Base-by-base conservation (phyloP, 495 filamentous ascomycete genomes). In the Trichoderma orchidacearum region DNA sequence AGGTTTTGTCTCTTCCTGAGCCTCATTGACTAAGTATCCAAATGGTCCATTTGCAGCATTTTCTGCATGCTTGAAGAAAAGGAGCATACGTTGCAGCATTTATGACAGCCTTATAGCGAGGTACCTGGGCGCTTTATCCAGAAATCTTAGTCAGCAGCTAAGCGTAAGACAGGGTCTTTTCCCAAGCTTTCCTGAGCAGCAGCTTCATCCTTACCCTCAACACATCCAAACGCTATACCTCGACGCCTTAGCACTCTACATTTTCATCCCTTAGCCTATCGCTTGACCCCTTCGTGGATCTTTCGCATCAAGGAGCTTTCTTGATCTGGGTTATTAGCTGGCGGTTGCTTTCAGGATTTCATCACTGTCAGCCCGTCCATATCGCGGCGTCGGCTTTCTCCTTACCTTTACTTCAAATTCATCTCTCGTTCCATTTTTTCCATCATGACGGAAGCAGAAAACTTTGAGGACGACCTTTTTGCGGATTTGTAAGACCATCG, bases 381-480 rank as follows among this genome's bases (percentile, higher is more conserved):
- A 13, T 48, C 41, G 41, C 41, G 41, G 21, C n/a, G 21, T 48
- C 41, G 1, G 41, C 27, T 25, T n/a, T 48, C 41, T 7, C 41
- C 41, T 48, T n/a, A 48, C 41, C 7, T 12, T 23, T 25, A 23
- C 15, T 6, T 13, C 21, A 3, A 48, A 27, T 27, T 27, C 21
- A 48, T 23, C 41, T 27, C 18, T n/a, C 11, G 9, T 8, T 17
- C n/a, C 3, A 23, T 25, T 7, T 11, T 23, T 12, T 58, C 57
- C 60, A 70, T 34, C 56, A 95, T 95, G 90, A 81, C 89, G 25
- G 90, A 95, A 68, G 80, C 82, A 51, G 90, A 94, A 68, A 90
- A 91, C 59, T 84, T 91, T 61, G 94, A 97, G 54, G 94, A 97
- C 64, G 93, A 98, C 79, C 86, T 98, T 65, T 98, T 98, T 69